Conservation (phyloP, 2,329 filamentous ascomycete genomes). For the Ophiostoma sp. region DNA sequence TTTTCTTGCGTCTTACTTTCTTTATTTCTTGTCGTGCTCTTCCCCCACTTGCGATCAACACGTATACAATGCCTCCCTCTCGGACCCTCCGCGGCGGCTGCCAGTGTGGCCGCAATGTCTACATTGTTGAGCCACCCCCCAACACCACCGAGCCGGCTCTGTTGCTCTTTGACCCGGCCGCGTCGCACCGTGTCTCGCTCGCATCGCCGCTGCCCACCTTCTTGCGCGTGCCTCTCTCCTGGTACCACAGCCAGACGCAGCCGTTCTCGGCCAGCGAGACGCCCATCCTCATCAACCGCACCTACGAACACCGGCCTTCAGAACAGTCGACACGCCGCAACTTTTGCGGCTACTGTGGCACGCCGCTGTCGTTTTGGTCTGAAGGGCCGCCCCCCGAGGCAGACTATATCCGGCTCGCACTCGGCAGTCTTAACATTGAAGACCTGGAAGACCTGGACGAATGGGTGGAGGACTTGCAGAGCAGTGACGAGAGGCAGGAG, state of each 20-base stretch:
- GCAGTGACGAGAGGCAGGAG: slow-evolving; percentile 29
- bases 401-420: slow-evolving; percentile 71
- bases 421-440: slow-evolving; percentile 68
- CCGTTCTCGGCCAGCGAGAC: slow-evolving; percentile 76
- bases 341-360: slow-evolving; percentile 91
- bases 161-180: slow-evolving; percentile 69
- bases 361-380: slow-evolving; percentile 76
- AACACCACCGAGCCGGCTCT: slow-evolving; percentile 52
- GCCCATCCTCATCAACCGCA: slow-evolving; percentile 58
- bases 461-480: slow-evolving; percentile 45
- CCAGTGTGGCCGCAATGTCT: slow-evolving; percentile 80
- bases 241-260: slow-evolving; percentile 71
- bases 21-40: neutral
- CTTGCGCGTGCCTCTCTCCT: slow-evolving; percentile 73
- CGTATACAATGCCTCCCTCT: slow-evolving; percentile 26
- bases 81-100: slow-evolving; percentile 68
- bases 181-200: slow-evolving; percentile 62
- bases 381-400: slow-evolving; percentile 66
- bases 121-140: slow-evolving; percentile 65
- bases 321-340: slow-evolving; percentile 54
- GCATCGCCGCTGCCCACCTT: slow-evolving; percentile 72
- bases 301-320: slow-evolving; percentile 50
- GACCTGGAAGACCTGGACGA: slow-evolving; percentile 70
- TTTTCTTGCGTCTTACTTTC: neutral
- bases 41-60: neutral